Evolutionary conservation across 75 land plant genomes (phyloP).

Genomic region (Pseudotsuga menziesii): DNA sequence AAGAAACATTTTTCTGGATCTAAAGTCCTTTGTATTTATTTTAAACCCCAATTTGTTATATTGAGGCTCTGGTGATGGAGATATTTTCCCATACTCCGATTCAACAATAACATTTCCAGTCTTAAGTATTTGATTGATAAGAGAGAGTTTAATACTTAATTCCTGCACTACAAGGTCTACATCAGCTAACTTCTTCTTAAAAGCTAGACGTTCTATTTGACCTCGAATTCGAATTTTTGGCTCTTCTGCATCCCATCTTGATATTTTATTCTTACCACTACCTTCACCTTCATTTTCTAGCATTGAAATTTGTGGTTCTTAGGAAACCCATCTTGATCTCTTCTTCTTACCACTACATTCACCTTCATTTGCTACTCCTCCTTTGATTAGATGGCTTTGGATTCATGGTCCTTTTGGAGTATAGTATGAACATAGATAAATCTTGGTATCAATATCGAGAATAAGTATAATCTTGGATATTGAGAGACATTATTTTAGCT

Average conservation of each 20-base stretch:
- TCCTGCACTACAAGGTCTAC: conserved; percentile 81
- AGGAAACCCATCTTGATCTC: conserved; percentile 19
- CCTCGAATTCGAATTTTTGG: conserved; percentile 33
- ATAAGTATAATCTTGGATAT: too few relatives aligned
- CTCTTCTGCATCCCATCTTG: conserved; percentile 90
- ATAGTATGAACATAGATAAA: too few relatives aligned
- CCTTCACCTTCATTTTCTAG: conserved; percentile 38
- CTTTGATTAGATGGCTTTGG: too few relatives aligned
- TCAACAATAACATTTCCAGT: conserved; percentile 71
- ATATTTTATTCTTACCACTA: conserved; percentile 36
- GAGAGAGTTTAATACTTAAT: conserved; percentile 65
- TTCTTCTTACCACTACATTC: conserved; percentile 32
- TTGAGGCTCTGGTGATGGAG: conserved; percentile 92
- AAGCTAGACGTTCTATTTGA: conserved; percentile 67
- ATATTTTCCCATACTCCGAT: conserved; percentile 66
- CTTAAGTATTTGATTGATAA: conserved; percentile 63
- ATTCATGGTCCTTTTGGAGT: too few relatives aligned
- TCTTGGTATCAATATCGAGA: too few relatives aligned
- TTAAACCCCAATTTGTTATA: conserved; percentile 93
- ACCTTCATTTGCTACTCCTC: conserved; percentile 25
- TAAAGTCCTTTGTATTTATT: conserved; percentile 84
- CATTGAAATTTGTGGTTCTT: too few relatives aligned
- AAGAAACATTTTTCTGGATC: conserved; percentile 76
- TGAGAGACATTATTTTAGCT: too few relatives aligned
- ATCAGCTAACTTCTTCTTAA: conserved; percentile 76